Percentiles rank a stretch among this genome's conserved stretches.
Evolutionary conservation across 2,329 filamentous ascomycete species (phyloP).

Genomic region (Metarhizium anisopliae): DNA sequence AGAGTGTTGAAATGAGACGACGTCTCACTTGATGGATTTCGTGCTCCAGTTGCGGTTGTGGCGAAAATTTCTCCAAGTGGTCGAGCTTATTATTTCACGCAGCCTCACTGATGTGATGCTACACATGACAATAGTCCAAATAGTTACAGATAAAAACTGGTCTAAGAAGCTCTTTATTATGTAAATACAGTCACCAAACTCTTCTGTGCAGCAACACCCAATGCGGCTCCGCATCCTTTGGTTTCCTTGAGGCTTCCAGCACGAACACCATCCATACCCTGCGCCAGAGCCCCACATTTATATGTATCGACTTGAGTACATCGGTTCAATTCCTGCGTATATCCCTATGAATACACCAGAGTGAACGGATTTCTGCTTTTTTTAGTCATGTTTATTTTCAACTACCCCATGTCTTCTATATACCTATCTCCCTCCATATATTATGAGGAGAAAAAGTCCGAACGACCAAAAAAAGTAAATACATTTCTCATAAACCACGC

Average conservation of each 20-base stretch:
- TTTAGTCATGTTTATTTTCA: not conserved
- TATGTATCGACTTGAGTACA: no score
- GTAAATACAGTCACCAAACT: no score
- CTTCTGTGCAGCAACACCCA: no score
- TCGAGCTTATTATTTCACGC: not conserved
- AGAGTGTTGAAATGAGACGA: no score
- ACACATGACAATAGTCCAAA: not conserved
- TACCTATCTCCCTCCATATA: conserved; percentile 11
- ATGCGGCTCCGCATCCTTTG: not conserved
- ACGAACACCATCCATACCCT: not conserved
- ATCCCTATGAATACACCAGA: not conserved
- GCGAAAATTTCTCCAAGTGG: conserved; percentile 17
- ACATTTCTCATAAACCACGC: conserved; percentile 9
- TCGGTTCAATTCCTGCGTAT: no score
- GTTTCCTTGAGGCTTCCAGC: not conserved
- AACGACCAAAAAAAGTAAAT: conserved; percentile 6
- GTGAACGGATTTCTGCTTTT: not conserved
- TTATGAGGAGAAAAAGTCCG: conserved; percentile 4
- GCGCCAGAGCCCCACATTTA: not conserved
- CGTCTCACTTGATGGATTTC: conserved; percentile 1
- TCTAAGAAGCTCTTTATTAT: no score
- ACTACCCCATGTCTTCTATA: conserved; percentile 8
- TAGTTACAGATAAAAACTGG: no score
- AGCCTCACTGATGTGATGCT: not conserved
- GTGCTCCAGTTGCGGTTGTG: conserved; percentile 14